phyloP scores from a whole-genome alignment of 1,139 yeast species.

The Kodamaea alishanica region DNA sequence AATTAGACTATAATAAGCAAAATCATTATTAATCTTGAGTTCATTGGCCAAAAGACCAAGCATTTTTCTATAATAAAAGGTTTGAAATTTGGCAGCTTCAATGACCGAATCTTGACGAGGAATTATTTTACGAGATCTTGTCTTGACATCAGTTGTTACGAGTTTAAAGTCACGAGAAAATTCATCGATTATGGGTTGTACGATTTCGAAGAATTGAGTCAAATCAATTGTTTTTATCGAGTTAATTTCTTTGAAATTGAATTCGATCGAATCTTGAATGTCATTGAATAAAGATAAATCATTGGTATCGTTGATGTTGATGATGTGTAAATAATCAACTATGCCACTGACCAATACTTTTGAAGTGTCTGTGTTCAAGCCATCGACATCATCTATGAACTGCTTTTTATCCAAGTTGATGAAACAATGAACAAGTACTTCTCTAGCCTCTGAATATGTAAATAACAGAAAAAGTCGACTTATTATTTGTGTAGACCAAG shows the following conservation, averaged over 20 bases:
- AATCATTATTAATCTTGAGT: conserved; percentile 1
- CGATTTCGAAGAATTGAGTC: conserved; percentile 17
- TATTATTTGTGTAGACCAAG: conserved; percentile 34
- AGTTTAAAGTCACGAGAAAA: conserved; percentile 11
- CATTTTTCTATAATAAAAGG: conserved; percentile 45
- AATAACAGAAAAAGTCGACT: conserved; percentile 37
- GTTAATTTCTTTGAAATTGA: conserved; percentile 10
- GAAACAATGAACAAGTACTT: conserved; percentile 55
- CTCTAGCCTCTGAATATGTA: conserved; percentile 53
- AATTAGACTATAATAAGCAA: conserved; percentile 23
- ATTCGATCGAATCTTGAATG: conserved; percentile 15
- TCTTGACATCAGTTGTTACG: conserved; percentile 51
- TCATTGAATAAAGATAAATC: conserved; percentile 25
- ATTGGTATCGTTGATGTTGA: conserved; percentile 13
- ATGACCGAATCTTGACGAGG: conserved; percentile 50
- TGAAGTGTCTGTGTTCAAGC: conserved; percentile 6
- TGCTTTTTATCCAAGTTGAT: conserved; percentile 28
- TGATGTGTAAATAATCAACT: conserved; percentile 47
- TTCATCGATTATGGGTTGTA: conserved; percentile 16
- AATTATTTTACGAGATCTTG: conserved; percentile 39
- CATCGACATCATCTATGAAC: conserved; percentile 17
- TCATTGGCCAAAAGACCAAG: conserved; percentile 14
- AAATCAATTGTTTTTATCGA: conserved; percentile 21
- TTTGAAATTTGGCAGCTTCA: conserved; percentile 51
- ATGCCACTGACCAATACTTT: conserved; percentile 57